These are phyloP conservation scores for Aphanocladium album DNA, from an alignment of 2,329 filamentous ascomycete genomes.

Conservation along the genomic window DNA sequence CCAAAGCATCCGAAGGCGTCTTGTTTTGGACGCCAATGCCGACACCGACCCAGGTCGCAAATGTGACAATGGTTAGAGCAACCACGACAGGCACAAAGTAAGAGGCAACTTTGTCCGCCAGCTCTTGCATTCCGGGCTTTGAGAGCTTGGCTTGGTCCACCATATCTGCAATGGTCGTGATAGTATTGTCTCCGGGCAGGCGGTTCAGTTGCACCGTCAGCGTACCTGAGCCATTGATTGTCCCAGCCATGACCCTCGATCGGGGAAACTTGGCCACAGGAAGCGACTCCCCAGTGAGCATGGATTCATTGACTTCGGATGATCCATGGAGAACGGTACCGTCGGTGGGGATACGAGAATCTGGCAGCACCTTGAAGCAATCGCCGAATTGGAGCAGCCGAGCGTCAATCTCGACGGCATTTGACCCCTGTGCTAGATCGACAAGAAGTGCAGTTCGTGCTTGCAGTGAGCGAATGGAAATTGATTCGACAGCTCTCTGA, in stretches of 20 bases:
- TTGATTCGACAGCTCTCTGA: constrained; percentile 50
- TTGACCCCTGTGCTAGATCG: constrained; percentile 20
- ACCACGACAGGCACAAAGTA: constrained; percentile 67
- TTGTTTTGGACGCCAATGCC: constrained; percentile 38
- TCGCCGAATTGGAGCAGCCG: constrained; percentile 68
- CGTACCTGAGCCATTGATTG: constrained; percentile 60
- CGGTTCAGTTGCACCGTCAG: constrained; percentile 54
- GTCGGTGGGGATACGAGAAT: constrained; percentile 61
- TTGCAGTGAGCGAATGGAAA: constrained; percentile 56
- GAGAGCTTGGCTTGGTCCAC: constrained; percentile 65
- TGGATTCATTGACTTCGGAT: constrained; percentile 69
- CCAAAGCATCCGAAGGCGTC: constrained; percentile 43
- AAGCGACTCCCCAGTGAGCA: constrained; percentile 67
- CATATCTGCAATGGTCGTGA: constrained; percentile 62
- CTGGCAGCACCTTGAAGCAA: constrained; percentile 56
- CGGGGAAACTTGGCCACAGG: constrained; percentile 54
- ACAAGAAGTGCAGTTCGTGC: constrained; percentile 49
- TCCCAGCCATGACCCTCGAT: constrained; percentile 59
- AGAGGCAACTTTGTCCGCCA: constrained; percentile 62
- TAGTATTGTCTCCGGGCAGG: constrained; percentile 65
- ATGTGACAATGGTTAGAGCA: constrained; percentile 51
- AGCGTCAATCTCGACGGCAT: constrained; percentile 52
- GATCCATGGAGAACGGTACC: constrained; percentile 58
- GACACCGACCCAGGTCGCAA: constrained; percentile 62
- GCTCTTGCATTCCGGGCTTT: constrained; percentile 62